Evolutionary conservation across 2,329 filamentous ascomycete species (phyloP).

Genomic region (Alternaria triticina): DNA sequence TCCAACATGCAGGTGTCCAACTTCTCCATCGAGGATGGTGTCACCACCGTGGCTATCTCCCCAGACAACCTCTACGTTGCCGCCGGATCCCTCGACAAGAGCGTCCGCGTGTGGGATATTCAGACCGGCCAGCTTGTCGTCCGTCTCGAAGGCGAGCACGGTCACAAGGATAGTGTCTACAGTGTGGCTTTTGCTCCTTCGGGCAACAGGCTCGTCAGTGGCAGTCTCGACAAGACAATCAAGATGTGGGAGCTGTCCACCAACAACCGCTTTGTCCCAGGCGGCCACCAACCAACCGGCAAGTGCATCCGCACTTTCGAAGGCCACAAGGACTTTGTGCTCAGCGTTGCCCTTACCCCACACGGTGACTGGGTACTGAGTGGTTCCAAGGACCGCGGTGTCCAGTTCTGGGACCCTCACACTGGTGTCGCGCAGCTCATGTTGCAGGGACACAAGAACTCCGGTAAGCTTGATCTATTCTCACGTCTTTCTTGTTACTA

Average conservation of each 20-base stretch:
- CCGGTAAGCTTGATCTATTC: constrained; percentile 58
- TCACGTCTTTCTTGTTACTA: constrained; percentile 8
- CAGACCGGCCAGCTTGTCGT: constrained; percentile 85
- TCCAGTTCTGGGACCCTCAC: constrained; percentile 97
- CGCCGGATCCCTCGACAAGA: constrained; percentile 95
- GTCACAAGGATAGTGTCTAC: constrained; percentile 97
- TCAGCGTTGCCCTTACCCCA: constrained; percentile 92
- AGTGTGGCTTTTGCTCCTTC: constrained; percentile 95
- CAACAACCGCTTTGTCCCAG: constrained; percentile 69
- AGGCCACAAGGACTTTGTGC: constrained; percentile 97
- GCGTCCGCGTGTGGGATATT: constrained; percentile 96
- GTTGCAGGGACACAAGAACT: constrained; percentile 99
- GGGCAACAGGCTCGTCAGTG: constrained; percentile 90
- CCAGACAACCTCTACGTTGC: constrained; percentile 94
- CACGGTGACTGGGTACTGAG: constrained; percentile 96
- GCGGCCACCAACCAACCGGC: constrained; percentile 77
- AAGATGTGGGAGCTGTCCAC: constrained; percentile 97
- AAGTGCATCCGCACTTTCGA: constrained; percentile 97
- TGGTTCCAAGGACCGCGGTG: constrained; percentile 94
- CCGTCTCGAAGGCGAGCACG: constrained; percentile 88
- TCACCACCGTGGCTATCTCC: constrained; percentile 96
- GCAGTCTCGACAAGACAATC: constrained; percentile 96
- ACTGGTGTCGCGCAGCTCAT: constrained; percentile 95
- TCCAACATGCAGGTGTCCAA: constrained; percentile 81
- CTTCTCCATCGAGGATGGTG: constrained; percentile 92